Percentiles rank a stretch among this genome's conserved stretches.
These are phyloP conservation scores for Pythium pyrilobum DNA, from an alignment of 352 stramenopile genomes.

Conservation along the genomic window DNA sequence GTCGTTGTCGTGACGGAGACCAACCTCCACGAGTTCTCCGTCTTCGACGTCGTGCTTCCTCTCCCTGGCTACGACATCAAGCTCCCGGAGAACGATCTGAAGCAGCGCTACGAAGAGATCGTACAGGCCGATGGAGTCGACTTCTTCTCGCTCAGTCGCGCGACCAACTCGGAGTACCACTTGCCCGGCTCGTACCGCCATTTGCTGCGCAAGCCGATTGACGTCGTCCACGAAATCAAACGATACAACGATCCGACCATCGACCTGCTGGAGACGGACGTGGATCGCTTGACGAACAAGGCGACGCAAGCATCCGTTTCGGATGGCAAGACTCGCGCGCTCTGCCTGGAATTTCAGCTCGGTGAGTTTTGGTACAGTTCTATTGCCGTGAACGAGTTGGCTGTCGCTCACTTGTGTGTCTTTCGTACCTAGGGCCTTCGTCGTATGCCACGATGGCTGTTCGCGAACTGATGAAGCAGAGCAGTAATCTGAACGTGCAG, in stretches of 20 bases:
- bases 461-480: constrained; percentile 94
- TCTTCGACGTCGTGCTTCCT: constrained; percentile 96
- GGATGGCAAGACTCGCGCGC: constrained; percentile 46
- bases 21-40: constrained; percentile 88
- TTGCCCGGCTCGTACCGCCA: constrained; percentile 93
- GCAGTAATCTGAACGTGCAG: constrained; percentile 73
- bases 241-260: constrained; percentile 90
- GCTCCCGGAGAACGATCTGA: constrained; percentile 84
- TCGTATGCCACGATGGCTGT: constrained; percentile 96
- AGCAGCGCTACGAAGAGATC: constrained; percentile 60
- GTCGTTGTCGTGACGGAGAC: constrained; percentile 71
- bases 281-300: constrained; percentile 61
- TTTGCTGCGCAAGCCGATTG: constrained; percentile 83
- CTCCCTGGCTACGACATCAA: constrained; percentile 90
- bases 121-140: constrained; percentile 55
- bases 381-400: neutral
- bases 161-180: constrained; percentile 87
- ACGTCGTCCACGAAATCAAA: constrained; percentile 90
- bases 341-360: constrained; percentile 82
- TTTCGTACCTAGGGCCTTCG: constrained; percentile 46
- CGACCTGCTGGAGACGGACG: constrained; percentile 92
- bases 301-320: constrained; percentile 42
- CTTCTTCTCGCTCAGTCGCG: constrained; percentile 54
- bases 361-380: constrained; percentile 21
- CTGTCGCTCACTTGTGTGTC: neutral